Conservation (phyloP, 768 basidiomycete genomes). For the Suillus discolor region DNA sequence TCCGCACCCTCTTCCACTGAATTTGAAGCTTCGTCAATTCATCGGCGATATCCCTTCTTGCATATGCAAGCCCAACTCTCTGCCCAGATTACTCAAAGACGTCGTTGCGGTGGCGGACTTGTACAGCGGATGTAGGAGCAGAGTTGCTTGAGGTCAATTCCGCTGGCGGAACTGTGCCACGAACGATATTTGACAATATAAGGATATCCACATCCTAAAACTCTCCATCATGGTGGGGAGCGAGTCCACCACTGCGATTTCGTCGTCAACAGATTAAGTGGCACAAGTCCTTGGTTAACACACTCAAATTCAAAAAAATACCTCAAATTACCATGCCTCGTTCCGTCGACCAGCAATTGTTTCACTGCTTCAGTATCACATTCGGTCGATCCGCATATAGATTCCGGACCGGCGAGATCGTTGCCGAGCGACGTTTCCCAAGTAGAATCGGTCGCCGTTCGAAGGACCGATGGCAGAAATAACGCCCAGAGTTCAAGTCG, state of each 20-base stretch:
- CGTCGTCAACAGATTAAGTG: background rate
- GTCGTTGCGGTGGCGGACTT: slow-evolving; percentile 11
- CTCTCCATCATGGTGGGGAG: background rate
- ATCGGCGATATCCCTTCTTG: slow-evolving; percentile 5
- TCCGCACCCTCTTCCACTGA: background rate
- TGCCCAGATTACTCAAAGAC: slow-evolving; percentile 7
- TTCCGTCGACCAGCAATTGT: background rate
- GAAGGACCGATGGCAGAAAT: background rate
- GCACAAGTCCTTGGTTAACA: background rate
- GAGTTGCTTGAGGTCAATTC: background rate
- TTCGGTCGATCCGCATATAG: background rate
- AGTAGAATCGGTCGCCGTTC: background rate
- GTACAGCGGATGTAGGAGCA: background rate
- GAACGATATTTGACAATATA: background rate
- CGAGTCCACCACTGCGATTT: background rate
- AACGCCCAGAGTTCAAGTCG: background rate
- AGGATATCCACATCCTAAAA: background rate
- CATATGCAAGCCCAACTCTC: slow-evolving; percentile 3
- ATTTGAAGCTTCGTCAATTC: background rate
- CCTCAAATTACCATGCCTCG: background rate
- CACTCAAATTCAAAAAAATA: background rate
- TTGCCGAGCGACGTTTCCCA: background rate
- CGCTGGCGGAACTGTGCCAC: background rate
- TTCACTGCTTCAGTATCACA: background rate
- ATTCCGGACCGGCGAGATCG: background rate